A percentile compares a stretch with the other conserved stretches of the same genome.
phyloP scores from a whole-genome alignment of 805 yeast genomes.

The Myxozyma sirexii region DNA sequence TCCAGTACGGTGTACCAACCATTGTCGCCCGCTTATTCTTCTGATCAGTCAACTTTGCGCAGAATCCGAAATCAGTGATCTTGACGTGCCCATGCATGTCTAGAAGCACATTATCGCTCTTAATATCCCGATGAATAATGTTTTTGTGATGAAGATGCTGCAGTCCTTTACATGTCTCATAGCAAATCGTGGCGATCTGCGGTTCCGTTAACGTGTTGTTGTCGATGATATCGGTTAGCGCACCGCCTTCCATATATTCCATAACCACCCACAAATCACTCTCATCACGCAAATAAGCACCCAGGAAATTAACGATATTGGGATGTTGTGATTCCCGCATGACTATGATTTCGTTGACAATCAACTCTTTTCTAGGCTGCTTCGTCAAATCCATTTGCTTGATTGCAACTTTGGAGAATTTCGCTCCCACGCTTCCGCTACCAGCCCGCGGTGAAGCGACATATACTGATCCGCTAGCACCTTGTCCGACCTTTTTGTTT shows the following conservation, averaged over 20 bases:
- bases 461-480: conserved; percentile 96
- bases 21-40: conserved; percentile 75
- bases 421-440: conserved; percentile 4
- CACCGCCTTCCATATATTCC: conserved; percentile 99
- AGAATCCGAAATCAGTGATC: conserved; percentile 90
- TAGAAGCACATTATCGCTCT: conserved; percentile 89
- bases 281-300: conserved; percentile 78
- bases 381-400: conserved; percentile 91
- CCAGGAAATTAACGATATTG: conserved; percentile 92
- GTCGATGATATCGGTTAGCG: conserved; percentile 92
- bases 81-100: conserved; percentile 84
- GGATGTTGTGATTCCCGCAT: conserved; percentile 96
- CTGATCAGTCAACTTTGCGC: conserved; percentile 76
- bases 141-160: conserved; percentile 89
- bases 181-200: conserved; percentile 89
- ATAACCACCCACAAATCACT: conserved; percentile 96
- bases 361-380: conserved; percentile 93
- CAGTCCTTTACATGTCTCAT: conserved; percentile 86
- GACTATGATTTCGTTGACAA: conserved; percentile 91
- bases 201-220: conserved; percentile 79
- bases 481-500: conserved; percentile 72
- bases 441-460: conserved; percentile 33
- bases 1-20: conserved; percentile 91
- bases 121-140: conserved; percentile 95
- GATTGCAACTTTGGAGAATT: conserved; percentile 71